Base-by-base conservation (phyloP, 83 land plant genomes). In the Isoetes engelmannii region DNA sequence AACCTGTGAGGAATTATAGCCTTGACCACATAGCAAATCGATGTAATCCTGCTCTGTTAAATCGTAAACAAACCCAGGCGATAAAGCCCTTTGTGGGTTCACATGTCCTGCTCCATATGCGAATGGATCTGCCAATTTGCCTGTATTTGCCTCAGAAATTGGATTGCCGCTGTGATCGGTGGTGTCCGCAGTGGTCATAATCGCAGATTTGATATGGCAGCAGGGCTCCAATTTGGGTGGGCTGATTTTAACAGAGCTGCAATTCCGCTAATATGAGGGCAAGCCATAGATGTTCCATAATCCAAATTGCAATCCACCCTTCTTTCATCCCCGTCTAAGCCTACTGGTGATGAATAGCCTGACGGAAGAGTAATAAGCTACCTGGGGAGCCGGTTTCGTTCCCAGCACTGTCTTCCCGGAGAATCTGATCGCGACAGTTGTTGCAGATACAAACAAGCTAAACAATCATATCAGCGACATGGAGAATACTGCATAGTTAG, bases 301-400 rank as follows among this genome's bases (percentile, higher is more conserved):
- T 73, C 58, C 43, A 81, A 46, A 6, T 70, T 81, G 72, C 73
- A 82, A 10, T 79, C 63, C n/a, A 74, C 58, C 6, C 20, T 68
- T 0, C 69, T 59, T 37, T 8, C 44, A 21, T 45, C 41, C 9
- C 19, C 17, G 6, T 44, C 5, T 28, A 20, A 5, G 17, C 47
- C 46, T 28, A 2, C 37, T 28, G 37, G 37, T 28, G 37, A 28
- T 9, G 74, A 63, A 41, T 54, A 67, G 15, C 63, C 72, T 4
- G 82, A 58, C 83, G 61, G 86, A 77, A 41, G 86, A 83, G 71
- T 80, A 83, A 56, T 46, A 70, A 12, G 84, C 84, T 18, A 83
- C 65, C 42, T 81, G 71, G 44, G 86, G 84, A 45, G 84, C 41
- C 17, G 72, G n/a, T 48, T 71, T 49, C 53, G 57, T 67, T 44